Percentiles rank a stretch among this genome's conserved stretches.
phyloP scores from a whole-genome alignment of 345 rosid genomes.

The Arabidopsis suecica region DNA sequence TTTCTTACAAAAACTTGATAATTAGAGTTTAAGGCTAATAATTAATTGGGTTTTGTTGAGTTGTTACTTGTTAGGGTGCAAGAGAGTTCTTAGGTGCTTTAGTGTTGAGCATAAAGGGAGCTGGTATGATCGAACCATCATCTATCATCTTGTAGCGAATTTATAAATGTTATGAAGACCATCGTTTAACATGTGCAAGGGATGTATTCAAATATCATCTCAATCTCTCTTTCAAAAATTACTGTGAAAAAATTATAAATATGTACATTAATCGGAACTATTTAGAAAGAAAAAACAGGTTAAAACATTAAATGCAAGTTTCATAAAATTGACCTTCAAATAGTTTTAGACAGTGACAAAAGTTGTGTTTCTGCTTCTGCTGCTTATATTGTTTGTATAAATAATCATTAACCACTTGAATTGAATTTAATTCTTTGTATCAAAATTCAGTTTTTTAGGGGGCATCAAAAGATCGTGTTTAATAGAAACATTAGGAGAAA shows the following conservation, averaged over 20 bases:
- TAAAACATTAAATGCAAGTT: no score
- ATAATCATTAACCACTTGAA: neutral
- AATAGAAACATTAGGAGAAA: neutral
- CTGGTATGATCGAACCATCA: neutral
- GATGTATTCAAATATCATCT: no score
- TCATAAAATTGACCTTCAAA: neutral
- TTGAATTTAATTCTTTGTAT: neutral
- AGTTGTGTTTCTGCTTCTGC: neutral
- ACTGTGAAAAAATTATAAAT: no score
- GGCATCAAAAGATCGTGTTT: neutral
- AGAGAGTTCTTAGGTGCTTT: neutral
- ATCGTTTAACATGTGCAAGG: no score
- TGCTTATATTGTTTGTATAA: neutral
- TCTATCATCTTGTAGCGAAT: no score
- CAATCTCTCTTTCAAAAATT: no score
- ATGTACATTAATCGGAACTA: no score
- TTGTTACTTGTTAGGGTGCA: neutral
- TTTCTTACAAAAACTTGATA: conserved; percentile 54
- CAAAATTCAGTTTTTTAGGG: neutral
- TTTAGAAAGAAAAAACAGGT: no score
- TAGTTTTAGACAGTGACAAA: neutral
- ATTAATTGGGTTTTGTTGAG: neutral
- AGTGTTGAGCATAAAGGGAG: neutral
- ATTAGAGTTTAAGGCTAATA: neutral
- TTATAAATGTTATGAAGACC: no score